Conservation (phyloP, 305 asterid genomes). For the Solanum aculeatissimum region DNA sequence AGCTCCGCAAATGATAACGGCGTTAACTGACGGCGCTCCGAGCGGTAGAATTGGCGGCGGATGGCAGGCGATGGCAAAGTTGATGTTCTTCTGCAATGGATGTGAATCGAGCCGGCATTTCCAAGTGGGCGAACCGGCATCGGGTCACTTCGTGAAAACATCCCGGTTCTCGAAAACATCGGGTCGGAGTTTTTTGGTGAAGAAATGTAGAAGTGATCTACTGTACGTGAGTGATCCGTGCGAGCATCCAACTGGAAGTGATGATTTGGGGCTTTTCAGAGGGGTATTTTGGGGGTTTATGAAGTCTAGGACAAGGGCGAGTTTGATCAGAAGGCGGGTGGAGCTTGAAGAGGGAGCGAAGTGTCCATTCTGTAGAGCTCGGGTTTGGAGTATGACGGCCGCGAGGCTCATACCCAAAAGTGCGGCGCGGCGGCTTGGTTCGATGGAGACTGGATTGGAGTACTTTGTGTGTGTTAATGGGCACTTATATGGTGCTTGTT, state of each 20-base stretch:
- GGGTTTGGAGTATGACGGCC: constrained; percentile 81
- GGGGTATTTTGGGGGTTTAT: constrained; percentile 61
- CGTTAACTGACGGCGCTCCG: constrained; percentile 27
- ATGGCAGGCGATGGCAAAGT: constrained; percentile 74
- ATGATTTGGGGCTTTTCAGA: constrained; percentile 52
- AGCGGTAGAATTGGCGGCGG: constrained; percentile 43
- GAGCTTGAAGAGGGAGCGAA: constrained; percentile 36
- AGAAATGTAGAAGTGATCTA: constrained; percentile 42
- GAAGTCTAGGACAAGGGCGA: constrained; percentile 58
- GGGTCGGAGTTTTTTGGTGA: constrained; percentile 55
- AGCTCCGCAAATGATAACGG: constrained; percentile 45
- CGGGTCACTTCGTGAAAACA: constrained; percentile 46
- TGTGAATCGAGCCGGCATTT: constrained; percentile 44
- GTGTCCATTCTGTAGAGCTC: constrained; percentile 62
- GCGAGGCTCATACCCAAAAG: constrained; percentile 49
- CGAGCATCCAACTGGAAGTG: constrained; percentile 37
- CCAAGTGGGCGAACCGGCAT: constrained; percentile 7
- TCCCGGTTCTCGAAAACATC: constrained; percentile 79
- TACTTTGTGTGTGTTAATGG: constrained; percentile 75
- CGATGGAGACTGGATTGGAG: constrained; percentile 52
- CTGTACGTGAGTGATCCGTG: constrained; percentile 75
- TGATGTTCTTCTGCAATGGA: constrained; percentile 69
- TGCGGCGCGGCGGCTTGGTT: constrained; percentile 59
- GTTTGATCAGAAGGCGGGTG: constrained; percentile 32
- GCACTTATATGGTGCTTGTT: constrained; percentile 67